Base-by-base conservation (phyloP, 179 eudicot genomes). In the Silene noctiflora region DNA sequence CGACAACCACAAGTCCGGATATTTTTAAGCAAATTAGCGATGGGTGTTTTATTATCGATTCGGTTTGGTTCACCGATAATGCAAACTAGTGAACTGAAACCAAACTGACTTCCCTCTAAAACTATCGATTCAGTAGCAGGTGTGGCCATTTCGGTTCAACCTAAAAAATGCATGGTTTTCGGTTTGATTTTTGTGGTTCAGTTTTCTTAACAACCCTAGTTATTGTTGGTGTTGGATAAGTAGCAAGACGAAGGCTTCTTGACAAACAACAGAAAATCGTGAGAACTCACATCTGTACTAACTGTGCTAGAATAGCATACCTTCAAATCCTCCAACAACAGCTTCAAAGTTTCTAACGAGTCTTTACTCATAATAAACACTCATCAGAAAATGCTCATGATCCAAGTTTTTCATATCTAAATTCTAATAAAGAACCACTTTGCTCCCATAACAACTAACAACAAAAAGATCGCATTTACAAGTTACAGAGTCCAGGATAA, bases 351-450 rank as follows among this genome's bases (percentile, higher is more conserved):
- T 56, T 56, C 19, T n/a, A 56, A 56, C 20, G 21, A 56, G 4
- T 17, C 60, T 56, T 67, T 39, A 16, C 71, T 3, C 27, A 68
- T 10, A 42, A 19, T 68, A 2, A 67, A 31, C n/a, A 29, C 4
- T 4, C 48, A 33, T 27, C 69, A 13, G 42, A 65, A 16, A 29
- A 66, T 17, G 46, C 70, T 35, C 70, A 35, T 33, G 19, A 67
- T 33, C 70, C 48, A 67, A 17, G 48, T 67, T 67, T 60, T 35
- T 67, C 27, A 67, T 33, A 31, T 33, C 70, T 67, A n/a, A n/a
- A n/a, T n/a, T n/a, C n/a, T n/a, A 31, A 35, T 8, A 6, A 68
- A 67, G 17, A 16, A 42, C 29, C 72, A 20, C 1, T 10, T 68
- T 39, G 72, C 20, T 67, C n/a, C 21, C 70, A 67, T 35, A 44